These are phyloP conservation scores for Vanrija sp. DNA, from an alignment of 1,284 basidiomycete genomes.

Conservation along the genomic window DNA sequence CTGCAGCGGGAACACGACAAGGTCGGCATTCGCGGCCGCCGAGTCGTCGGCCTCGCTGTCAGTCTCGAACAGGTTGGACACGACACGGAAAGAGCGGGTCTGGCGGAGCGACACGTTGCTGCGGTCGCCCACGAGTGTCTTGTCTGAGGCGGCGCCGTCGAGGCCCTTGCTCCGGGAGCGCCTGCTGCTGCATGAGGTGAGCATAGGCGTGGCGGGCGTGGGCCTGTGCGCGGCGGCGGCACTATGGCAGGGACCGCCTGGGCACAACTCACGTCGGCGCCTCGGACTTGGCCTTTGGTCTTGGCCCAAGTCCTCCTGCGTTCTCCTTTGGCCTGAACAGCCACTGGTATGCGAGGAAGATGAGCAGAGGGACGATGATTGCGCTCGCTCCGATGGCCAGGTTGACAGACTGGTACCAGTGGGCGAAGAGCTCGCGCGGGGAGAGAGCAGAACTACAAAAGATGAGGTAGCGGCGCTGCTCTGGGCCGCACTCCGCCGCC, in stretches of 20 bases:
- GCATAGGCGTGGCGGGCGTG: neutral
- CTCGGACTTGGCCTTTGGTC: neutral
- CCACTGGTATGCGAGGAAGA: neutral
- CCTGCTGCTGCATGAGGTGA: neutral
- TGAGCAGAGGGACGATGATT: neutral
- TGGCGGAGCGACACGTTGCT: neutral
- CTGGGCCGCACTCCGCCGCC: neutral
- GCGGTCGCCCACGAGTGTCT: neutral
- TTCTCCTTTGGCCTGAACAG: neutral
- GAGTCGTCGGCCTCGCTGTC: neutral
- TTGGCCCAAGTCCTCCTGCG: neutral
- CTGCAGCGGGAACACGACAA: constrained; percentile 2
- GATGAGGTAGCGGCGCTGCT: neutral
- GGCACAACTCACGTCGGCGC: neutral
- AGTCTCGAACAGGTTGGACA: neutral
- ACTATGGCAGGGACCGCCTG: neutral
- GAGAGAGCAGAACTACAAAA: constrained; percentile 7
- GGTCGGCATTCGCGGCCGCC: neutral
- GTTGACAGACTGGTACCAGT: constrained; percentile 7
- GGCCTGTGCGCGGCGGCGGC: neutral
- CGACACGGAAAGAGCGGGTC: constrained; percentile 7
- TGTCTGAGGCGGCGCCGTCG: neutral
- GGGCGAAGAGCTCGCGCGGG: neutral
- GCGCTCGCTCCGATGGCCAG: neutral
- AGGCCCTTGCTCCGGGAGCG: neutral